These are phyloP conservation scores for Forsythia viridissima DNA, from an alignment of 257 asterid species.

Conservation along the genomic window DNA sequence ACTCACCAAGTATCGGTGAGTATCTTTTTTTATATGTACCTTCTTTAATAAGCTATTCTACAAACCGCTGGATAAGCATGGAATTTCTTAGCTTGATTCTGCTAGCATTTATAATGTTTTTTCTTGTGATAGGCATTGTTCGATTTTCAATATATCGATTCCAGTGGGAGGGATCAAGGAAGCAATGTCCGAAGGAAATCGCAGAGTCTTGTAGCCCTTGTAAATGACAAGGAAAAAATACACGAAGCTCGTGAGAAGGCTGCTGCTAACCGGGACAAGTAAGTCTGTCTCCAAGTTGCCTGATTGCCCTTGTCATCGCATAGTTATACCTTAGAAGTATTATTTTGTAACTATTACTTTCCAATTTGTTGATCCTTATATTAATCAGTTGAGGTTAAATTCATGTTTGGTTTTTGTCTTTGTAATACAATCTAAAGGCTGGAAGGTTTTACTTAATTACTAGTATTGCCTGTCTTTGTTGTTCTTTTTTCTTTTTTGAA, in stretches of 20 bases:
- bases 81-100: slow-evolving; percentile 4
- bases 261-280: slow-evolving; percentile 87
- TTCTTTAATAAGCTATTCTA: slow-evolving; percentile 17
- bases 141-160: slow-evolving; percentile 91
- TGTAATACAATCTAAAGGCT: background rate
- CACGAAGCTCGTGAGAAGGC: slow-evolving; percentile 96
- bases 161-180: slow-evolving; percentile 96
- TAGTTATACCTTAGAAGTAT: background rate
- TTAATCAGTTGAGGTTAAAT: background rate
- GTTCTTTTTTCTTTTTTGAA: background rate
- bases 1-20: slow-evolving; percentile 93
- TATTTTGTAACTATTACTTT: background rate
- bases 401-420: background rate
- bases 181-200: slow-evolving; percentile 91
- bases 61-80: background rate
- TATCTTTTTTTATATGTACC: slow-evolving; percentile 22
- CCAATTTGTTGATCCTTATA: background rate
- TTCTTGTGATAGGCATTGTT: slow-evolving; percentile 67
- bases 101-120: slow-evolving; percentile 23
- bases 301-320: slow-evolving; percentile 18
- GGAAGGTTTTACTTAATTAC: background rate
- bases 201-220: slow-evolving; percentile 86
- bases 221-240: slow-evolving; percentile 92
- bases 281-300: slow-evolving; percentile 33
- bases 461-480: background rate